Conservation (phyloP, 2,329 filamentous ascomycete genomes). For the Penicillium sp. region DNA sequence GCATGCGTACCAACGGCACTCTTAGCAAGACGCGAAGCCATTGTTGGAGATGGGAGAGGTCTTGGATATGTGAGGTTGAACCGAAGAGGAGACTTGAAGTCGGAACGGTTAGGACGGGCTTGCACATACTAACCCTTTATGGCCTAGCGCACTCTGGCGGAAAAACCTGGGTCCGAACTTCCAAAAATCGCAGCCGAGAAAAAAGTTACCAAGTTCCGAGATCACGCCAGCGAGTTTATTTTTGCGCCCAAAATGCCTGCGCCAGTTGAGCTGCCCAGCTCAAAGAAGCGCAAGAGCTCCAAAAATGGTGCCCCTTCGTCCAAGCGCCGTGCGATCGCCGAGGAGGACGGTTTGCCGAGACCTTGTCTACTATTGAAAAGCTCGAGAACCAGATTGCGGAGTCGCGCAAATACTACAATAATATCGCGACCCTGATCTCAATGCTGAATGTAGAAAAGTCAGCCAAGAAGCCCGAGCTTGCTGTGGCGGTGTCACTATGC, state of each 20-base stretch:
- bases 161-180: slow-evolving; percentile 33
- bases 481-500: slow-evolving; percentile 75
- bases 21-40: slow-evolving; percentile 97
- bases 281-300: slow-evolving; percentile 40
- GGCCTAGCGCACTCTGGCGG: slow-evolving; percentile 25
- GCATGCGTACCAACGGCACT: slow-evolving; percentile 76
- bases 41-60: slow-evolving; percentile 62
- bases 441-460: slow-evolving; percentile 50
- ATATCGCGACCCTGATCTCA: slow-evolving; percentile 68
- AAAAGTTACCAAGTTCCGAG: slow-evolving; percentile 18
- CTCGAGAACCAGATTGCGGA: slow-evolving; percentile 78
- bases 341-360: slow-evolving; percentile 49
- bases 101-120: slow-evolving; percentile 36
- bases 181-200: slow-evolving; percentile 24
- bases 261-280: slow-evolving; percentile 20
- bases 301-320: slow-evolving; percentile 38
- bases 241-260: slow-evolving; percentile 26
- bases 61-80: slow-evolving; percentile 45
- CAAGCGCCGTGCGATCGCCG: slow-evolving; percentile 44
- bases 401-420: slow-evolving; percentile 87
- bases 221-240: slow-evolving; percentile 13
- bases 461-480: slow-evolving; percentile 54
- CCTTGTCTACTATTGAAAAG: slow-evolving; percentile 62
- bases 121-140: slow-evolving; percentile 33
- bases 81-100: slow-evolving; percentile 40